Evolutionary conservation across 2,329 filamentous ascomycete species (phyloP).

Genomic region (Dothistroma pini): DNA sequence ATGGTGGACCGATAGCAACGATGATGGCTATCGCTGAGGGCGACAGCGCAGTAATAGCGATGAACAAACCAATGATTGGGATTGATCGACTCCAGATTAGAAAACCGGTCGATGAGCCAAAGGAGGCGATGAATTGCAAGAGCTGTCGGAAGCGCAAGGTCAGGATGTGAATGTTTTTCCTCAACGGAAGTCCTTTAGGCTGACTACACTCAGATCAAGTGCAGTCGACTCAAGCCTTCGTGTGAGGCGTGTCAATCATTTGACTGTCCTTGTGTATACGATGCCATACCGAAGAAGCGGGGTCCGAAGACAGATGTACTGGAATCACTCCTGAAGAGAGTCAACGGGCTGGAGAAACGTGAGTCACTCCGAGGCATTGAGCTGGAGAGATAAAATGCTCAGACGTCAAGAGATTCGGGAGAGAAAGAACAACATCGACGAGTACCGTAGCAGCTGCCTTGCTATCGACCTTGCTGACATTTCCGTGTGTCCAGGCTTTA

Average conservation of each 20-base stretch:
- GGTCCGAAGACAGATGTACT: conserved; percentile 87
- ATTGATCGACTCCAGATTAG: conserved; percentile 74
- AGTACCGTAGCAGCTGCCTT: background rate
- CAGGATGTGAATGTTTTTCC: background rate
- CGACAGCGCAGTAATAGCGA: conserved; percentile 36
- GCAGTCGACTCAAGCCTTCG: conserved; percentile 76
- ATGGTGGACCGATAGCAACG: background rate
- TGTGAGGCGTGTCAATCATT: conserved; percentile 90
- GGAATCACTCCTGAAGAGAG: conserved; percentile 77
- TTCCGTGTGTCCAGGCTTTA: conserved; percentile 44
- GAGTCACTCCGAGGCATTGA: background rate
- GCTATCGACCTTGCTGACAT: background rate
- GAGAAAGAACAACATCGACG: background rate
- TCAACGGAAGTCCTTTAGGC: conserved; percentile 1
- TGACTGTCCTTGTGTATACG: conserved; percentile 82
- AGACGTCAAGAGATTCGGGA: background rate
- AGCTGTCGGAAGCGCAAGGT: conserved; percentile 91
- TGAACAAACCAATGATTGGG: conserved; percentile 57
- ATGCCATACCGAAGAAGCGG: conserved; percentile 84
- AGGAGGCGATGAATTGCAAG: conserved; percentile 94
- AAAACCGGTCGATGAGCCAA: conserved; percentile 68
- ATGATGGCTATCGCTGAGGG: conserved; percentile 22
- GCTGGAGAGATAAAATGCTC: background rate
- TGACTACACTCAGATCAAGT: conserved; percentile 67
- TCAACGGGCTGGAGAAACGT: conserved; percentile 78